Base-by-base conservation (phyloP, 1,284 basidiomycete genomes). In the Cryptococcus floricola region DNA sequence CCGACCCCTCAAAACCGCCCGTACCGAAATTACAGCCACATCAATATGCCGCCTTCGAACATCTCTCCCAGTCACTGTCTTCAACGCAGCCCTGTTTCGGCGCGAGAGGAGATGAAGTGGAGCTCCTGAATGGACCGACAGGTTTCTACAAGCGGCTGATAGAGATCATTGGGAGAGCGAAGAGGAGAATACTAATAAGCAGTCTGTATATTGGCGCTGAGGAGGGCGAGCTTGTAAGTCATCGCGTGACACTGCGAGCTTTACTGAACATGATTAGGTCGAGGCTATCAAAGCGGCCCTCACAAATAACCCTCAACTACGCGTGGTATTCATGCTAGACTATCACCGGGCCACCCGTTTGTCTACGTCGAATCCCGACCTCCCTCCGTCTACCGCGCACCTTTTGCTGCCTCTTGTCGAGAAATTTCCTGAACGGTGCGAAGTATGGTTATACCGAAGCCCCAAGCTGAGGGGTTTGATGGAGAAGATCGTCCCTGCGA, bases 331-430 rank as follows among this genome's bases (percentile, higher is more conserved):
- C 52, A 82, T 90, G 39, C 82, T 95, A 57, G 96, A 99, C 77
- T 83, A 90, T 57, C 89, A 97, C 69, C 86, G 95, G 42, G 90
- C 91, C 1, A 98, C 95, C 8, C 85, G 95, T 5, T 89, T 89
- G 31, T 61, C 64, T n/a, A 3, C 81, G 83, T 23, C 86, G 64
- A 1, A 60, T 58, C 31, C 31, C 7, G 31, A 71, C 75, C 41
- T 58, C 6, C 67, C 70, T 7, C 55, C 63, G 16, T 82, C 90
- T 0, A 89, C 92, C 0, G 86, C 87, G 1, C 84, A 83, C 52
- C 78, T 90, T 18, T 80, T 96, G 5, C 78, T 86, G 9, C 87
- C 90, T 8, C 80, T 97, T 4, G 71, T 90, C 1, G 78, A 82
- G 28, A 79, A 84, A 56, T 91, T 87, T 72, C 87, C 88, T 0